phyloP scores from a whole-genome alignment of 2,329 filamentous ascomycete genomes.

The Aspergillus tamarii region DNA sequence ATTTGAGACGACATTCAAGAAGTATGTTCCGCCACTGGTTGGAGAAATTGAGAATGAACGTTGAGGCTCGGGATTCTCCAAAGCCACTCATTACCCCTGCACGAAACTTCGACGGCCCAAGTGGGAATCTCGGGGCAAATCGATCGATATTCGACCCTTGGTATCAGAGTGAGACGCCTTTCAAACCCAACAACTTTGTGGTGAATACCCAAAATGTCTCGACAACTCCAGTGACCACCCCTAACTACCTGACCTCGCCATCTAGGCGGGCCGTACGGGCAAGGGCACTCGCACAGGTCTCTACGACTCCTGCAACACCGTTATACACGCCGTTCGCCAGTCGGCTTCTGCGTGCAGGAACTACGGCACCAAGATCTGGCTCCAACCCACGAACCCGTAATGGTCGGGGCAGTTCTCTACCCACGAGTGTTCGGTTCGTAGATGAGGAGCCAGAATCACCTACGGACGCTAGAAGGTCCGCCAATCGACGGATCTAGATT shows the following conservation, averaged over 20 bases:
- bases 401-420: slow-evolving; percentile 32
- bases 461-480: slow-evolving; percentile 41
- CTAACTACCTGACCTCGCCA: slow-evolving; percentile 49
- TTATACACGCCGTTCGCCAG: slow-evolving; percentile 48
- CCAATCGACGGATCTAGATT: slow-evolving; percentile 33
- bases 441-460: slow-evolving; percentile 47
- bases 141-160: slow-evolving; percentile 39
- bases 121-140: slow-evolving; percentile 21
- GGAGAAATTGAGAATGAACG: slow-evolving; percentile 44
- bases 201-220: slow-evolving; percentile 35
- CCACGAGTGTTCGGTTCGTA: slow-evolving; percentile 45
- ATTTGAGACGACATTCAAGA: slow-evolving; percentile 57
- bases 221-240: slow-evolving; percentile 43
- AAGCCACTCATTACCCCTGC: slow-evolving; percentile 34
- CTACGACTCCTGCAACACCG: slow-evolving; percentile 50
- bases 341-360: slow-evolving; percentile 37
- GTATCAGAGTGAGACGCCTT: slow-evolving; percentile 40
- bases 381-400: slow-evolving; percentile 30
- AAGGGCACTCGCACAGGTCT: slow-evolving; percentile 43
- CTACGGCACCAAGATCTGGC: slow-evolving; percentile 23
- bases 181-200: slow-evolving; percentile 42
- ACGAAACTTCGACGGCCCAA: slow-evolving; percentile 25
- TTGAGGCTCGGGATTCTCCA: slow-evolving; percentile 34
- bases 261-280: slow-evolving; percentile 50
- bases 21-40: slow-evolving; percentile 61